These are phyloP conservation scores for Sarocladium oryzae DNA, from an alignment of 2,329 filamentous ascomycete species.

Conservation along the genomic window DNA sequence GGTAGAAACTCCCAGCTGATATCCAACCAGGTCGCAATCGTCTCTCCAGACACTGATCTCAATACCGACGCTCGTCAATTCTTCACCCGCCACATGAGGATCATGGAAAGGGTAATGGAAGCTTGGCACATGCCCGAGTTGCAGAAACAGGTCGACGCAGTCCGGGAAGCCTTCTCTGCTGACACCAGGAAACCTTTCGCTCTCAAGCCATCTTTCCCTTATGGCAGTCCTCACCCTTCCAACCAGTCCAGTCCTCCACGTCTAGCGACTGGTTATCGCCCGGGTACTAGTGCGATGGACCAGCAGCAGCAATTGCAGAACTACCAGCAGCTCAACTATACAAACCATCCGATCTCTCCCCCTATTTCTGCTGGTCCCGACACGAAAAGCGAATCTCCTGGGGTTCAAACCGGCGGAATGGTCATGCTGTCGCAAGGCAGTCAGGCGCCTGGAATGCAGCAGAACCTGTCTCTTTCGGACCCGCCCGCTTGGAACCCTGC, in stretches of 20 bases:
- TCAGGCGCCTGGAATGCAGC: constrained; percentile 44
- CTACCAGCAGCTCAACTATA: constrained; percentile 59
- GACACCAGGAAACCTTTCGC: constrained; percentile 81
- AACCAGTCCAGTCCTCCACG: constrained; percentile 55
- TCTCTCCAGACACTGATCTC: constrained; percentile 84
- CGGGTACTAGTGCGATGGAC: constrained; percentile 42
- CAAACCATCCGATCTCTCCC: constrained; percentile 68
- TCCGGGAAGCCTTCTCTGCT: constrained; percentile 86
- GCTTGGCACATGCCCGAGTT: constrained; percentile 87
- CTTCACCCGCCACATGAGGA: constrained; percentile 89
- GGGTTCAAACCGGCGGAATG: constrained; percentile 55
- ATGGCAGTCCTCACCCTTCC: constrained; percentile 67
- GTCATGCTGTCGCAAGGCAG: constrained; percentile 62
- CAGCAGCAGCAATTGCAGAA: constrained; percentile 33
- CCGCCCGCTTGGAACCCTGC: constrained; percentile 74
- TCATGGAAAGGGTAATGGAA: constrained; percentile 77
- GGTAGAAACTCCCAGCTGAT: constrained; percentile 12
- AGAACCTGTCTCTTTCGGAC: constrained; percentile 55
- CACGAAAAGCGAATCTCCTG: constrained; percentile 70
- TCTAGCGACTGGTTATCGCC: constrained; percentile 41
- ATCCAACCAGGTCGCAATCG: constrained; percentile 70
- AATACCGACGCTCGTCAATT: constrained; percentile 80
- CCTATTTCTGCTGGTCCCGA: constrained; percentile 70
- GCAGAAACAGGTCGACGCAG: constrained; percentile 80
- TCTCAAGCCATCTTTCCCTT: constrained; percentile 80